Evolutionary conservation across 129 eudicot species (phyloP).

Genomic region (Flaveria trinervia): DNA sequence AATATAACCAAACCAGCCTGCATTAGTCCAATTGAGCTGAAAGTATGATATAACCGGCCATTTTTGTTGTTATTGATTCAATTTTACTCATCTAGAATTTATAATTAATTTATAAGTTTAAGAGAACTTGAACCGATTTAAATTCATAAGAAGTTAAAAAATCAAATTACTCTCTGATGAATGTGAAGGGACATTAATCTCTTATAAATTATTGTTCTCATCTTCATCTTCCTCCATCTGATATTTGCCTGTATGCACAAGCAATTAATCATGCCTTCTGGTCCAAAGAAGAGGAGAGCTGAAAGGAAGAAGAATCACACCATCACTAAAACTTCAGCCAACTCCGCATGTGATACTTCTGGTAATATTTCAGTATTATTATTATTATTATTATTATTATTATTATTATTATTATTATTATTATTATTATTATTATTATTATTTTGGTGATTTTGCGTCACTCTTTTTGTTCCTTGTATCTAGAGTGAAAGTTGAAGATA

Average conservation of each 20-base stretch:
- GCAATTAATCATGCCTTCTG: slow-evolving; percentile 33
- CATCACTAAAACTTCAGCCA: not conserved
- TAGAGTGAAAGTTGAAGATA: not conserved
- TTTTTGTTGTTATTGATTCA: no score
- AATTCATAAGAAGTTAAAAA: not conserved
- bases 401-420: not conserved
- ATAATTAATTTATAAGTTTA: no score
- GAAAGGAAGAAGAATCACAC: slow-evolving; percentile 27
- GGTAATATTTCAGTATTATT: not conserved
- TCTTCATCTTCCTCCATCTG: not conserved
- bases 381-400: not conserved
- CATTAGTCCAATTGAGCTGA: no score
- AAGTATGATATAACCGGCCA: no score
- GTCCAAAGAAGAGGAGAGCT: slow-evolving; percentile 43
- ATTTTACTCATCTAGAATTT: no score
- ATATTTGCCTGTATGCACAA: not conserved
- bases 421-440: not conserved
- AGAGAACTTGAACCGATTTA: not conserved
- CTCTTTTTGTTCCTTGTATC: not conserved
- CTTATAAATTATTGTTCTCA: not conserved
- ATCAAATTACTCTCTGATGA: not conserved
- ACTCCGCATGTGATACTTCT: not conserved
- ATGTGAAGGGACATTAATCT: not conserved
- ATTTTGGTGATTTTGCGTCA: not conserved
- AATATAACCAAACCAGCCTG: no score